Percentiles rank a stretch among this genome's conserved stretches.
Evolutionary conservation across 1,139 yeast species (phyloP).

Genomic region (Protomyces arabidopsidicola): DNA sequence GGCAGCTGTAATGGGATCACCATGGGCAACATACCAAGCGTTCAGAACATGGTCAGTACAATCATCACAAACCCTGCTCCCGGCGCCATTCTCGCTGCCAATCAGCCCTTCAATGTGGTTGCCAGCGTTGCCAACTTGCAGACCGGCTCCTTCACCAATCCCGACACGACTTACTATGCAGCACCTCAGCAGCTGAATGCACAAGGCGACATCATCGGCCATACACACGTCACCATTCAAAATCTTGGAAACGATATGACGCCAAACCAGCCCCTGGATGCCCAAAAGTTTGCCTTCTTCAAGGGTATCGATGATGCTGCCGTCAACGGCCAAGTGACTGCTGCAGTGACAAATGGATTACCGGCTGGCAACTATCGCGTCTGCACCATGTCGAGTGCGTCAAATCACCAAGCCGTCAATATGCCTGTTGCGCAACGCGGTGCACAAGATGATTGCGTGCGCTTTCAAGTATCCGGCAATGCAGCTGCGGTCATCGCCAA

Average conservation of each 20-base stretch:
- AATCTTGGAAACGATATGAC: not conserved
- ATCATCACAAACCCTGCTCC: not conserved
- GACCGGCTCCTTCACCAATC: slow-evolving; percentile 1
- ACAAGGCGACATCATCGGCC: slow-evolving; percentile 22
- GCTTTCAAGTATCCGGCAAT: not conserved
- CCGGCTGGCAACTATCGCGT: slow-evolving; percentile 2
- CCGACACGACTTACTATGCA: slow-evolving; percentile 1
- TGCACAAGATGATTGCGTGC: not conserved
- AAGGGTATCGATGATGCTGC: slow-evolving; percentile 4
- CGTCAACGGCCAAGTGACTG: not conserved
- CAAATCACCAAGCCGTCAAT: not conserved
- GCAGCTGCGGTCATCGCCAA: not conserved
- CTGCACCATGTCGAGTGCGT: slow-evolving; percentile 4
- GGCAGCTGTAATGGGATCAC: slow-evolving; percentile 4
- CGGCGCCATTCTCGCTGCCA: not conserved
- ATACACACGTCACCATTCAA: slow-evolving; percentile 8
- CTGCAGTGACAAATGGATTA: not conserved
- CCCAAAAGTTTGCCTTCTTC: slow-evolving; percentile 3
- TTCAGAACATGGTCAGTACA: not conserved
- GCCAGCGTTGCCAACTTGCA: not conserved
- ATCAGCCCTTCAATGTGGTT: not conserved
- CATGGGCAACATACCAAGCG: slow-evolving; percentile 1
- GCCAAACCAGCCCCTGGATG: slow-evolving; percentile 2
- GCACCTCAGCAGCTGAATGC: slow-evolving; percentile 5
- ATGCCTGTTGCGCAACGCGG: not conserved